These are phyloP conservation scores for Podaxis mareebaensis DNA, from an alignment of 768 basidiomycete species.

Conservation along the genomic window DNA sequence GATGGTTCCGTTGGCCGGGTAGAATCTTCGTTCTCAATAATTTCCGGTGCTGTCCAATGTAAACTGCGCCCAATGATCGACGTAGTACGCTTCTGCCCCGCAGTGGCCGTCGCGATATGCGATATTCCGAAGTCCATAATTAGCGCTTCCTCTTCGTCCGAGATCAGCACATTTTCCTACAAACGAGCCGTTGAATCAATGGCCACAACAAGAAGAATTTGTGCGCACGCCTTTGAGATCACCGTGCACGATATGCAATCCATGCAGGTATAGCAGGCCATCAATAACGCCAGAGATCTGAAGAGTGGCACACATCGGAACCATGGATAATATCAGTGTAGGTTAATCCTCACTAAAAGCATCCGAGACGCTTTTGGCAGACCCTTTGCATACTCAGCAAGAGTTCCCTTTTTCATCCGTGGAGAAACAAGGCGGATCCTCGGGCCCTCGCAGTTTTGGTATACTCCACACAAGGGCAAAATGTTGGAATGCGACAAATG, in stretches of 20 bases:
- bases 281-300: neutral
- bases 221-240: conserved; percentile 6
- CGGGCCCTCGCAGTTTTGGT: neutral
- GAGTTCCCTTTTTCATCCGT: conserved; percentile 20
- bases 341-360: conserved; percentile 17
- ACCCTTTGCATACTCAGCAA: no score
- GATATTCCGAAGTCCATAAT: conserved; percentile 3
- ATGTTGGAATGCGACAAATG: neutral
- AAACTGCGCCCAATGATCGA: no score
- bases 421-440: neutral
- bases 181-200: neutral
- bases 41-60: neutral
- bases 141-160: neutral
- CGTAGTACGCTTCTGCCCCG: neutral
- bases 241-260: conserved; percentile 3
- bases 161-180: conserved; percentile 2
- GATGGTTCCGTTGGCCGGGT: neutral
- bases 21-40: neutral
- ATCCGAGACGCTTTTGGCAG: conserved; percentile 15
- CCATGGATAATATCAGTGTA: no score
- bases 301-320: no score
- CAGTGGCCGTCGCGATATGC: neutral
- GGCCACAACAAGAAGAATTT: neutral
- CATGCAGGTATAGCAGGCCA: conserved; percentile 8
- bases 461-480: neutral